phyloP scores from a whole-genome alignment of 129 eudicot species.

The Escallonia rubra region DNA sequence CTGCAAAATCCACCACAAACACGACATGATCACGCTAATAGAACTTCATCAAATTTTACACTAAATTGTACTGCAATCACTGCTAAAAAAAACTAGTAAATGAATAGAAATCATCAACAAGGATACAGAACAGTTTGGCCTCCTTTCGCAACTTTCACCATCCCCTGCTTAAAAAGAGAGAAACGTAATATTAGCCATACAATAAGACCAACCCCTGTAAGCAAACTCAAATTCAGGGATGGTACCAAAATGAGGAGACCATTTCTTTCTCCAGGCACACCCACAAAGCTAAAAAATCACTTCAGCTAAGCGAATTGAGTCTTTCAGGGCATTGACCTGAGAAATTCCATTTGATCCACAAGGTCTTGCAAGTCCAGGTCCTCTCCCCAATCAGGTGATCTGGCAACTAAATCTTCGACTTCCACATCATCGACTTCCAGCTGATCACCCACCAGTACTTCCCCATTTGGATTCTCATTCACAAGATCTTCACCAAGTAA shows the following conservation, averaged over 20 bases:
- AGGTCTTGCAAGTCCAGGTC: conserved; percentile 59
- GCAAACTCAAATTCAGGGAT: conserved; percentile 9
- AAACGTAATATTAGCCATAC: background rate
- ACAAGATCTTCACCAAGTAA: conserved; percentile 45
- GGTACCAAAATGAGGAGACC: conserved; percentile 27
- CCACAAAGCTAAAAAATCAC: conserved; percentile 8
- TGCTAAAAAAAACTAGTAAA: background rate
- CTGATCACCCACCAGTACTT: conserved; percentile 19
- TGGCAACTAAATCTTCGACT: conserved; percentile 50
- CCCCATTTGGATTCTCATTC: conserved; percentile 21
- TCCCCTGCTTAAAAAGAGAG: conserved; percentile 25
- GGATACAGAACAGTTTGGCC: conserved; percentile 40
- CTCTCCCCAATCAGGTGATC: conserved; percentile 67
- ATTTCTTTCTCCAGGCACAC: too few relatives aligned
- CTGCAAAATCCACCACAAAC: conserved; percentile 9
- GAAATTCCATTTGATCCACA: conserved; percentile 66
- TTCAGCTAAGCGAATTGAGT: background rate
- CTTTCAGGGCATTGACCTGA: conserved; percentile 32
- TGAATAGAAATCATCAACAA: conserved; percentile 8
- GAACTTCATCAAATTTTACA: background rate
- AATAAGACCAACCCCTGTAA: conserved; percentile 3
- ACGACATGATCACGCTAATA: background rate
- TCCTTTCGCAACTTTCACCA: conserved; percentile 39
- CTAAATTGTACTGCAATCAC: background rate
- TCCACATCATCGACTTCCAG: conserved; percentile 9